Base-by-base conservation (phyloP, 2,329 filamentous ascomycete species). In the Colletotrichum neosansevieriae region DNA sequence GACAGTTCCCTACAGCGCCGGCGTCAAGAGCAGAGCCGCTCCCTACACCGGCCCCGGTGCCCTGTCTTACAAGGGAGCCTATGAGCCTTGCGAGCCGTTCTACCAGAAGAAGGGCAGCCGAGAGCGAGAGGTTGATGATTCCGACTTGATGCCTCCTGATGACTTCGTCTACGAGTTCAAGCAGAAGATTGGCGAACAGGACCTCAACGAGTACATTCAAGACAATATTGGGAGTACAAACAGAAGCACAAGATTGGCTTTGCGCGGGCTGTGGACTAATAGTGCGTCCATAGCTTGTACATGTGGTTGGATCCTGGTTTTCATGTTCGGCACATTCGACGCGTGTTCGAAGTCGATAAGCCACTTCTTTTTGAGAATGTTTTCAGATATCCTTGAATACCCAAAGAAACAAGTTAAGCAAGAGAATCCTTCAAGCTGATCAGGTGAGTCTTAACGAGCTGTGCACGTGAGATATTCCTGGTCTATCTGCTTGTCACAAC, bases 31-130 rank as follows among this genome's bases (percentile, higher is more conserved):
- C 5, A 58, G 32, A 17, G 54, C 45, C 2, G 6, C 45, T n/a
- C 50, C 32, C 3, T 71, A 72, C 45, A 21, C 40, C 12, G 71
- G 71, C 11, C 71, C 71, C 2, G 67, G 71, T 3, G 38, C 54
- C 6, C 29, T 62, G 24, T 50, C n/a, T 6, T 67, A 57, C 36
- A 56, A 69, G 32, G 67, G 63, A 6, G 57, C 13, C 17, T 61
- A 62, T 6, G 57, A 69, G 29, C 47, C 53, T 5, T n/a, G 19
- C 12, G 38, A 34, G 21, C 60, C 60, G 6, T 68, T 53, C 15
- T 29, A 58, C n/a, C 47, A 21, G n/a, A 44, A 45, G 13, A 40
- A 42, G 7, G 17, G 34, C 6, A 29, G 9, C 32, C 47, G 21
- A 13, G 58, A 65, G 54, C 60, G 65, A 9, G 36, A 61, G 10